Base-by-base conservation (phyloP, 2,329 filamentous ascomycete genomes). In the Colletotrichum liaoningense region DNA sequence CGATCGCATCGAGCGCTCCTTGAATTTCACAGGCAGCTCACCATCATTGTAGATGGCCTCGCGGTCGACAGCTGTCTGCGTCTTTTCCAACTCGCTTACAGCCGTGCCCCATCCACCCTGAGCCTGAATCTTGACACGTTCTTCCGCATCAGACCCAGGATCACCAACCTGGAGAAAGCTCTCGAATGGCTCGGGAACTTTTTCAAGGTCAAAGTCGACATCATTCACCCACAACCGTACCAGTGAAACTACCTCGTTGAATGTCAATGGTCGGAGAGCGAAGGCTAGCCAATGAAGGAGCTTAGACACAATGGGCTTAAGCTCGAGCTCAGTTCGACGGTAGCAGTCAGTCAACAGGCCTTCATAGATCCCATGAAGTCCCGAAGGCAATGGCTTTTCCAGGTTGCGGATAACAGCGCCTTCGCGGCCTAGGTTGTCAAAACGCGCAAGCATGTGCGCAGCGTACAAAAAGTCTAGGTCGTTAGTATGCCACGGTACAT, bases 401-500 rank as follows among this genome's bases (percentile, higher is more conserved):
- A 84, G 64, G 2, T 77, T 70, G n/a, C 80, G 76, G 1, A 83
- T 74, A 0, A 82, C 78, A 0, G 80, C 79, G 5, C 79, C 77
- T 63, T 83, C 81, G 0, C 82, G 79, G 1, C 80, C 79, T 1
- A 84, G 74, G 8, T 76, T 71, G 8, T 81, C 77, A 4, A 84
- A 72, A 0, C 79, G 75, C 7, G 73, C 55, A 0, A 84, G 76
- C 30, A 83, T 76, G n/a, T 83, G 81, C 28, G 84, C 79, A 0
- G 80, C 79, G 38, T 83, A 84, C 1, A 83, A 76, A 75, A 84
- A 79, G 26, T 79, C 80, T 82, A 55, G 28, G 5, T 16, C 16
- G n/a, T 69, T 55, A 58, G 22, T 46, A 11, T 30, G 14, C 1
- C 3, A 26, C 63, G 14, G n/a, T 55, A 24, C 1, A 55, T 24